These are phyloP conservation scores for Pascua guehoae DNA, from an alignment of 1,284 basidiomycete species.

Conservation along the genomic window DNA sequence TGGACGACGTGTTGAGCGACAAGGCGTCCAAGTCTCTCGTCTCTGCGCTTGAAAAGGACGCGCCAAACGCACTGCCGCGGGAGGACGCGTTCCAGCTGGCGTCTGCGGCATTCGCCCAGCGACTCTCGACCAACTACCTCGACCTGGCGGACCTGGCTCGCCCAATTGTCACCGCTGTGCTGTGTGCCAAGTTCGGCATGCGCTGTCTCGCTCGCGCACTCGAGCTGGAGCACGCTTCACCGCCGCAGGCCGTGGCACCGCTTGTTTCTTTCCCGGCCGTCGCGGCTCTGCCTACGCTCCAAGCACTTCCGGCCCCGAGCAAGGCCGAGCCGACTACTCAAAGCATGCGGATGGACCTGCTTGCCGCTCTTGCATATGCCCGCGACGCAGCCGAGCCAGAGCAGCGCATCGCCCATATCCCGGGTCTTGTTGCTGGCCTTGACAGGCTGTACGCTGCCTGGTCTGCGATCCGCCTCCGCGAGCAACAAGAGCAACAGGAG, in stretches of 20 bases:
- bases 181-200: constrained; percentile 71
- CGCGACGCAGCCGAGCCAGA: constrained; percentile 48
- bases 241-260: constrained; percentile 37
- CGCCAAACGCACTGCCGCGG: constrained; percentile 32
- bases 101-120: constrained; percentile 50
- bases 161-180: constrained; percentile 63
- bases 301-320: constrained; percentile 40
- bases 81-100: constrained; percentile 51
- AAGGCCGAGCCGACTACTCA: constrained; percentile 11
- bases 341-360: constrained; percentile 28
- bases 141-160: constrained; percentile 64
- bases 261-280: constrained; percentile 40
- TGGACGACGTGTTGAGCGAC: constrained; percentile 40
- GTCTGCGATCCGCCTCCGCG: constrained; percentile 72
- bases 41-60: constrained; percentile 19
- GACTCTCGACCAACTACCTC: constrained; percentile 50
- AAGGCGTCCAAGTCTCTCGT: constrained; percentile 38
- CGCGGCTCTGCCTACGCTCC: constrained; percentile 55
- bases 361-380: constrained; percentile 57
- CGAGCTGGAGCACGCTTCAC: constrained; percentile 15
- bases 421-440: constrained; percentile 57
- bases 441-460: constrained; percentile 75
- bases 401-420: constrained; percentile 14
- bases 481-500: constrained; percentile 62
- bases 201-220: constrained; percentile 52